Percentiles rank a stretch among this genome's conserved stretches.
Evolutionary conservation across 495 filamentous ascomycete species (phyloP).

Genomic region (Apodospora peruviana): DNA sequence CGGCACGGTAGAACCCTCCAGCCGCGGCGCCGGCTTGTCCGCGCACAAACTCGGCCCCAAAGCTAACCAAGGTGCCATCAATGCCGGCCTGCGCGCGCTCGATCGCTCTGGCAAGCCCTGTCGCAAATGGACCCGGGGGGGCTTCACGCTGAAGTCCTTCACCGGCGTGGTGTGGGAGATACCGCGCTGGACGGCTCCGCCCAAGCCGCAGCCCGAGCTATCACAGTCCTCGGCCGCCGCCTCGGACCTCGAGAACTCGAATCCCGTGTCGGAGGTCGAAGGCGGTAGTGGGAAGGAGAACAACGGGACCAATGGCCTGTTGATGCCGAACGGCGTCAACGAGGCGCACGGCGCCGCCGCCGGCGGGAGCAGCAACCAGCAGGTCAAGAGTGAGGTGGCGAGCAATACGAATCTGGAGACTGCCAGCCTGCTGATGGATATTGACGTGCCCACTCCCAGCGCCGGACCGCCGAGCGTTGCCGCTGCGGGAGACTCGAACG

Average conservation of each 20-base stretch:
- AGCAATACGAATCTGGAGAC: conserved; percentile 52
- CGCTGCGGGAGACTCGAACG: conserved; percentile 2
- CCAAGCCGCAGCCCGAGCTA: conserved; percentile 39
- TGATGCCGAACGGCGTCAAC: not conserved
- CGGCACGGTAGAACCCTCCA: conserved; percentile 45
- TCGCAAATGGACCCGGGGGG: conserved; percentile 81
- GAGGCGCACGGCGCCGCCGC: conserved; percentile 19
- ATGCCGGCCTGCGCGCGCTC: conserved; percentile 87
- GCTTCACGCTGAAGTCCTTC: conserved; percentile 83
- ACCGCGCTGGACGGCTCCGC: conserved; percentile 74
- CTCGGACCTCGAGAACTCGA: conserved; percentile 23
- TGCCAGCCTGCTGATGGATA: conserved; percentile 33
- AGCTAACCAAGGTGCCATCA: conserved; percentile 96
- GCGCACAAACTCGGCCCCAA: conserved; percentile 87
- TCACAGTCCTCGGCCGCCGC: conserved; percentile 10
- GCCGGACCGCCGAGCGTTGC: conserved; percentile 6
- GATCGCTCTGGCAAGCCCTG: conserved; percentile 87
- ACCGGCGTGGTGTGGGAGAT: conserved; percentile 84
- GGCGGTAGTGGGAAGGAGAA: conserved; percentile 74
- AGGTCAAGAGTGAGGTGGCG: conserved; percentile 62
- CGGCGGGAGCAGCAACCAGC: conserved; percentile 52
- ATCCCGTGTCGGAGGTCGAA: conserved; percentile 49
- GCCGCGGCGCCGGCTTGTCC: conserved; percentile 31
- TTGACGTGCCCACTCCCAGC: conserved; percentile 25
- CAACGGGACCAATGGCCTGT: conserved; percentile 35